phyloP scores from a whole-genome alignment of 345 rosid species.

The Bruguiera parviflora region DNA sequence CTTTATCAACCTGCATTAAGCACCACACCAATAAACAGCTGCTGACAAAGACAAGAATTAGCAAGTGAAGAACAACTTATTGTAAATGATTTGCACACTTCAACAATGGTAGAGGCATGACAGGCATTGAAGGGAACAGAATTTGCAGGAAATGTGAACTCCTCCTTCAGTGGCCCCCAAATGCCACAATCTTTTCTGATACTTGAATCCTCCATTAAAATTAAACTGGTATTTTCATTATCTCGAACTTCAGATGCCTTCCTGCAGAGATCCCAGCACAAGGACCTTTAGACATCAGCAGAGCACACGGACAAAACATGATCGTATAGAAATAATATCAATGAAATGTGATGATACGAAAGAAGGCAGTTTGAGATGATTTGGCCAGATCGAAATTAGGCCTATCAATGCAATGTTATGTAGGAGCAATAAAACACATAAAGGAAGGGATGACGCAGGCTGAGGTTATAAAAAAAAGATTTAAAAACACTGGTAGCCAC shows the following conservation, averaged over 20 bases:
- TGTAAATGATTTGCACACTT: conserved; percentile 38
- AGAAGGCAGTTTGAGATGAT: no score
- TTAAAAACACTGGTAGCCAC: no score
- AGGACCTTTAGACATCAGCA: neutral
- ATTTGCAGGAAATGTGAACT: conserved; percentile 58
- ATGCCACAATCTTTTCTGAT: conserved; percentile 30
- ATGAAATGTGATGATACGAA: no score
- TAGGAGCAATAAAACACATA: no score
- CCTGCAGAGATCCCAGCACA: neutral
- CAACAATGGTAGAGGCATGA: conserved; percentile 88
- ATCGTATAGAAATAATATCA: no score
- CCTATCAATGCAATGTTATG: no score
- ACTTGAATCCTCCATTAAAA: conserved; percentile 17
- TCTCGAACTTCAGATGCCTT: neutral
- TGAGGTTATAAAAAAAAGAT: no score
- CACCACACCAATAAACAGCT: conserved; percentile 4
- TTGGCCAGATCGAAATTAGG: no score
- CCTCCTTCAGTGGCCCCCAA: conserved; percentile 39
- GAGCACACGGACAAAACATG: neutral
- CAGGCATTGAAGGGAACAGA: conserved; percentile 83
- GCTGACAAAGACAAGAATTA: neutral
- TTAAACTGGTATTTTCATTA: neutral
- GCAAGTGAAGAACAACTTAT: neutral
- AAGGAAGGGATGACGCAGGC: no score
- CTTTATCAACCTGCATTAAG: conserved; percentile 47